Percentiles rank a stretch among this genome's conserved stretches.
phyloP scores from a whole-genome alignment of 1,284 basidiomycete species.

The Lignosus rhinocerotis region DNA sequence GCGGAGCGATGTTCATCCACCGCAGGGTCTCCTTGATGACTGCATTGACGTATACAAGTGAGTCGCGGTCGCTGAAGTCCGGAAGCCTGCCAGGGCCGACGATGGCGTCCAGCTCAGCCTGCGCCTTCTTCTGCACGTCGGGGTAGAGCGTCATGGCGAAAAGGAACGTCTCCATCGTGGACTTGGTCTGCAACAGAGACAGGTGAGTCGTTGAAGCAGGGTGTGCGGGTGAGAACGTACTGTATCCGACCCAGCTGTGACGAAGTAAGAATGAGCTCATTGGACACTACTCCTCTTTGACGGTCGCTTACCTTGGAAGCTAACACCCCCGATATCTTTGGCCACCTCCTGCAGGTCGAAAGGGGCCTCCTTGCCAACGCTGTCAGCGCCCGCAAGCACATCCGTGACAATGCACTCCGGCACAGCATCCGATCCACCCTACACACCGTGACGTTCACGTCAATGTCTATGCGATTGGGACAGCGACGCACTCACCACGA shows the following conservation, averaged over 20 bases:
- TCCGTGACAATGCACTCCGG: background rate
- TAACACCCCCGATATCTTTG: background rate
- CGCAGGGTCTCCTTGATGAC: conserved; percentile 25
- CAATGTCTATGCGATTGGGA: too few species aligned
- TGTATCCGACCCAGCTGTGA: background rate
- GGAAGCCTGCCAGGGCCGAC: conserved; percentile 28
- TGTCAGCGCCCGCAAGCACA: background rate
- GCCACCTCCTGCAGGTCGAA: background rate
- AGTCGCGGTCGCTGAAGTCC: conserved; percentile 16
- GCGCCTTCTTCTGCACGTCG: conserved; percentile 32
- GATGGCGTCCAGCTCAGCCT: conserved; percentile 32
- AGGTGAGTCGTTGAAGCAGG: too few species aligned
- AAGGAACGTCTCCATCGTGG: conserved; percentile 28
- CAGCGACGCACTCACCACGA: background rate
- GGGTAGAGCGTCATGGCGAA: conserved; percentile 38
- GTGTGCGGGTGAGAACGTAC: background rate
- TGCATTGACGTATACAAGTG: conserved; percentile 24
- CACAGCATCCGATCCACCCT: background rate
- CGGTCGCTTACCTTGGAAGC: background rate
- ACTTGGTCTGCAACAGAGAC: background rate
- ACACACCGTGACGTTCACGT: background rate
- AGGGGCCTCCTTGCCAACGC: background rate
- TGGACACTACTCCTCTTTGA: background rate
- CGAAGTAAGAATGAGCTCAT: background rate
- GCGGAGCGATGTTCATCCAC: conserved; percentile 21